Evolutionary conservation across 2,329 filamentous ascomycete species (phyloP), one percentile per base, ranked within the genome.

Genomic region (Aspergillus neoniger): DNA sequence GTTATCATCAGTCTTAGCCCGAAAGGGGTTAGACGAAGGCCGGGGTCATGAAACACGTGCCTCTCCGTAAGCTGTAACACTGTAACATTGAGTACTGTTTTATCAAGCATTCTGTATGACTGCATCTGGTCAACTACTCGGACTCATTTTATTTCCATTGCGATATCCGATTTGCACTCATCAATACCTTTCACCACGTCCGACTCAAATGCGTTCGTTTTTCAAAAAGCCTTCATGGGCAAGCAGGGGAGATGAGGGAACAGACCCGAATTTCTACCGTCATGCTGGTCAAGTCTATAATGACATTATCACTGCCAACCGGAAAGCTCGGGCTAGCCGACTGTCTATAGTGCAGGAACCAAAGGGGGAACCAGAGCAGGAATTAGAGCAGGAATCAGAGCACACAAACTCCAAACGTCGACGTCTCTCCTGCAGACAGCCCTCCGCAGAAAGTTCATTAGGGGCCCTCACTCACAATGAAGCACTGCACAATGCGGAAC

Each of bases 171-270:
- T 50, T 10, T 36, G 17, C 19, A 30, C 5, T n/a, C 51, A 8
- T 19, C 25, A 44, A 39, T 36, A 47, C 25, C 28, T 28, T 12
- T 17, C 8, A 36, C 15, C 9, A 50, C 10, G 28, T 12, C 14
- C 9, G 5, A 12, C 5, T 12, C 55, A n/a, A 9, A 76, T 76
- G 76, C 78, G 79, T 41, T 80, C 80, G 0, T 78, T 86, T 17
- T 87, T 87, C 74, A 86, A 82, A 54, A 84, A 83, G 64, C 80
- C 83, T 50, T 73, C 78, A 21, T 83, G 81, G 80, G 79, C 81
- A n/a, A 73, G 70, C 25, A 70, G 75, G 23, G 69, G 69, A 30
- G 75, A 79, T 61, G 70, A 74, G 25, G 62, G 64, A n/a, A 67
- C 73, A 28, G 66, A 68, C 9, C 43, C 74, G 12, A 78, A 81